A percentile compares a stretch with the other conserved stretches of the same genome.
Evolutionary conservation across 495 filamentous ascomycete species (phyloP).

Genomic region (Penicillium parvum): DNA sequence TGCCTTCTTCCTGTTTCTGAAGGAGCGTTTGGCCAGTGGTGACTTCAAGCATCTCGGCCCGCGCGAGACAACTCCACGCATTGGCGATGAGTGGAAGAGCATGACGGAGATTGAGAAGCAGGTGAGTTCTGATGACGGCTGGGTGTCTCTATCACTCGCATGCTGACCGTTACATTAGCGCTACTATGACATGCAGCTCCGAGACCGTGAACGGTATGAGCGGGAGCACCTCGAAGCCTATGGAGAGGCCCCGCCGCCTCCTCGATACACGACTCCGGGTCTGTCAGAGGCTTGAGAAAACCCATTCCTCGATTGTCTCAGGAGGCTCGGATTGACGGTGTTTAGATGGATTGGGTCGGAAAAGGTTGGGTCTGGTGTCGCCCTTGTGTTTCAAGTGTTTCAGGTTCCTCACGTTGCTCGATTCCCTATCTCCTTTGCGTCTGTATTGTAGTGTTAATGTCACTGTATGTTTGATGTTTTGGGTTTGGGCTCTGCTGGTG

Average conservation of each 20-base stretch:
- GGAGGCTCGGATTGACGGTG: constrained; percentile 1
- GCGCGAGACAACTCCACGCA: constrained; percentile 22
- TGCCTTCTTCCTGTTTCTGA: constrained; percentile 43
- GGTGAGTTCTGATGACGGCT: constrained; percentile 31
- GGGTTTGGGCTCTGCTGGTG: no score
- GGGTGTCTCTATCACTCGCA: not conserved
- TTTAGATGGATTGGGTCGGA: constrained; percentile 2
- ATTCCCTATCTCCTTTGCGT: constrained; percentile 18
- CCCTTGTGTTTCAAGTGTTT: constrained; percentile 5
- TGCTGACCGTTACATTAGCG: constrained; percentile 18
- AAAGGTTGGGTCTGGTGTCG: constrained; percentile 5
- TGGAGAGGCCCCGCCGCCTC: constrained; percentile 23
- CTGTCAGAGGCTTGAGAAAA: no score
- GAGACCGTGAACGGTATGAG: constrained; percentile 30
- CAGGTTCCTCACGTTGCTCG: constrained; percentile 3
- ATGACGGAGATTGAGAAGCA: constrained; percentile 49
- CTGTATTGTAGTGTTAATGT: constrained; percentile 18
- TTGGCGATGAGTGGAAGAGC: constrained; percentile 55
- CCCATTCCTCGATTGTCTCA: no score
- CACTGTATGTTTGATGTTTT: not conserved
- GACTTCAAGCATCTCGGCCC: constrained; percentile 40
- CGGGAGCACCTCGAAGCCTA: constrained; percentile 34
- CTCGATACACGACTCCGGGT: no score
- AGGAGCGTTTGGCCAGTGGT: constrained; percentile 40
- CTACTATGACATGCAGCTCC: constrained; percentile 15